phyloP scores from a whole-genome alignment of 1,284 basidiomycete genomes.

The Hortiboletus rubellus region DNA sequence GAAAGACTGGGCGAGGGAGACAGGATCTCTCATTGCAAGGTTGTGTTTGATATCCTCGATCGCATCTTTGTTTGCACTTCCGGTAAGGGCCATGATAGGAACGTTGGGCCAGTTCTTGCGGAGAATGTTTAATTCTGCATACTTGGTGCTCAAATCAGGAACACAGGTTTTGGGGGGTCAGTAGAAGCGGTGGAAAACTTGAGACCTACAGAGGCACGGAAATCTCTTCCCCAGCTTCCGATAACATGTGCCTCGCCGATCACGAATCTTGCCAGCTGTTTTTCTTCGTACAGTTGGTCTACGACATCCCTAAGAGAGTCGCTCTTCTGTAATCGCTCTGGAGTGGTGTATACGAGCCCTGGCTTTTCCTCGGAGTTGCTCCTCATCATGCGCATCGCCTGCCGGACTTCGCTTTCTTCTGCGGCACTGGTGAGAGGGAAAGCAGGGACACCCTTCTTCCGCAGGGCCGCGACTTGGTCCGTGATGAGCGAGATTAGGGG shows the following conservation, averaged over 20 bases:
- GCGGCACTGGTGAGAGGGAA: slow-evolving; percentile 60
- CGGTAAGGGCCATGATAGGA: slow-evolving; percentile 96
- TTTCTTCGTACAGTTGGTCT: slow-evolving; percentile 52
- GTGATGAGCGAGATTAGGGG: slow-evolving; percentile 90
- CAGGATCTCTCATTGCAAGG: slow-evolving; percentile 64
- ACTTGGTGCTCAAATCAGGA: slow-evolving; percentile 43
- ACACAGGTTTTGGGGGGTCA: not conserved
- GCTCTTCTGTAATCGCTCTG: slow-evolving; percentile 81
- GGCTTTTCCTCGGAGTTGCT: slow-evolving; percentile 48
- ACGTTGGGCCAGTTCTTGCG: slow-evolving; percentile 73
- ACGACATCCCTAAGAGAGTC: slow-evolving; percentile 59
- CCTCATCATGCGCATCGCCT: slow-evolving; percentile 42
- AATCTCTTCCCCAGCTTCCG: slow-evolving; percentile 82
- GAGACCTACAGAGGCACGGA: slow-evolving; percentile 67
- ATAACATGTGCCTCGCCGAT: slow-evolving; percentile 98
- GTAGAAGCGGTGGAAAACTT: not conserved
- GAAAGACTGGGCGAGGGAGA: slow-evolving; percentile 79
- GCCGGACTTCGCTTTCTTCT: slow-evolving; percentile 47
- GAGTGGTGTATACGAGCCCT: slow-evolving; percentile 86
- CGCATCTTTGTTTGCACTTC: slow-evolving; percentile 83
- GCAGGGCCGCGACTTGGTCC: slow-evolving; percentile 84
- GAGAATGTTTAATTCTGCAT: slow-evolving; percentile 66
- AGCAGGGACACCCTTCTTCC: slow-evolving; percentile 63
- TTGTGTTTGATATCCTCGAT: slow-evolving; percentile 77
- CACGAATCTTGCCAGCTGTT: slow-evolving; percentile 84